Evolutionary conservation across 1,284 basidiomycete species (phyloP).

Genomic region (Stygiomarasmius scandens): DNA sequence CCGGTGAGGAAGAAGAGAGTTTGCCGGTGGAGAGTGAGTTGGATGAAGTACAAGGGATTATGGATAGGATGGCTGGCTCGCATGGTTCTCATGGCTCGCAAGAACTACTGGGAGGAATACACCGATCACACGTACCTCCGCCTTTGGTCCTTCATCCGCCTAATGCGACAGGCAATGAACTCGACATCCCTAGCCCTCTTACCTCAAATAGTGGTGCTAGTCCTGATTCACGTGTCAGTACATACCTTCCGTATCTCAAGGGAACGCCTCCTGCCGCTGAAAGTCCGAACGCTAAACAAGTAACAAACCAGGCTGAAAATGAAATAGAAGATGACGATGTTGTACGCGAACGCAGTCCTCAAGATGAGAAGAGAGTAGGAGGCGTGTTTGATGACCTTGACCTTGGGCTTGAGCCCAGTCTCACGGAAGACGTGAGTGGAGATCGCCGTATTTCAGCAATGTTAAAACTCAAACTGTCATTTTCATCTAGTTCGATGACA

Average conservation of each 20-base stretch:
- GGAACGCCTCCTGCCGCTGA: slow-evolving; percentile 16
- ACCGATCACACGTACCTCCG: slow-evolving; percentile 40
- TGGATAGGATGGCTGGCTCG: slow-evolving; percentile 40
- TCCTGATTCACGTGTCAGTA: slow-evolving; percentile 17
- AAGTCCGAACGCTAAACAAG: neutral
- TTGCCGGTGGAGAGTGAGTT: slow-evolving; percentile 28
- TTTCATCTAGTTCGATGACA: slow-evolving; percentile 59
- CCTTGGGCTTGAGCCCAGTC: slow-evolving; percentile 56
- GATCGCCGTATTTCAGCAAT: neutral
- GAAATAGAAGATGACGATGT: slow-evolving; percentile 27
- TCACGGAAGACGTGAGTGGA: slow-evolving; percentile 44
- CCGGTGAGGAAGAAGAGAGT: slow-evolving; percentile 19
- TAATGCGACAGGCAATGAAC: slow-evolving; percentile 22
- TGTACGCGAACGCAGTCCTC: slow-evolving; percentile 44
- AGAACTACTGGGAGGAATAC: slow-evolving; percentile 16
- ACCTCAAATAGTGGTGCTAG: slow-evolving; percentile 1
- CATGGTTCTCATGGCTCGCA: slow-evolving; percentile 15
- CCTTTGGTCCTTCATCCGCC: slow-evolving; percentile 50
- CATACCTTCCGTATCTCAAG: slow-evolving; percentile 33
- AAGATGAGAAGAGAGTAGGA: slow-evolving; percentile 64
- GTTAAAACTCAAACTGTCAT: neutral
- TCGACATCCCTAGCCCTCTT: slow-evolving; percentile 14
- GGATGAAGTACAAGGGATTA: slow-evolving; percentile 50
- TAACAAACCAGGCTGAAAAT: slow-evolving; percentile 11
- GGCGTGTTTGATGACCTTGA: slow-evolving; percentile 75